Evolutionary conservation across 176 grass and related monocot species (phyloP), one percentile per base, ranked within the genome.

Genomic region (Lolium perenne): DNA sequence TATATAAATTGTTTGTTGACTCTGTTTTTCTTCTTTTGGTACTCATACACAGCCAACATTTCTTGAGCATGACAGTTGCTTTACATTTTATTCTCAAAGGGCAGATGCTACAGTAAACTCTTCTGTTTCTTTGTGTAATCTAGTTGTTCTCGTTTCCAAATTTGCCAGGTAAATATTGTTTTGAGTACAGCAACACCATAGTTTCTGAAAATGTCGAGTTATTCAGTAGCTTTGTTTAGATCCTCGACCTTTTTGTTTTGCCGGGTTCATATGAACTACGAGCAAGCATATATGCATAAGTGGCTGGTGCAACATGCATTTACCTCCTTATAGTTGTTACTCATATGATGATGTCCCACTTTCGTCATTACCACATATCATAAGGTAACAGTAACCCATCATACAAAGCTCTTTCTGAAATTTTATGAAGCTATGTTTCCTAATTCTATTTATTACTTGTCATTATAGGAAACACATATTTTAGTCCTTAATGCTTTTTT

Each of bases 291-390:
- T 1, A 45, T 45, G 41, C 41, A 45, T 8, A 45, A 45, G 41
- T 7, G 41, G 41, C 41, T 45, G 41, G 6, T 8, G 26, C 26
- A 8, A 45, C 41, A 45, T 45, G 29, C 41, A 64, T 41, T 73
- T 65, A 45, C 91, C 91, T 78, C 92, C 90, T 70, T 97, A 97
- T 83, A 88, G 87, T 86, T 74, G 64, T 81, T 97, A 93, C 71
- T 94, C 81, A 17, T 97, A 94, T 86, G 81, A 86, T 81, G 81
- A 94, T 91, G 85, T 93, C 76, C 88, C 88, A 32, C 76, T 91
- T 71, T 94, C 95, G 48, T 94, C 89, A 61, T 90, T 94, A 85
- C 68, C 90, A 60, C 80, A 90, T 77, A 86, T 91, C 20, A 90
- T 94, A 78, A 88, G 95, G 92, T 97, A 92, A 70, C 41, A 38